phyloP scores from a whole-genome alignment of 495 filamentous ascomycete genomes.

The Annulohypoxylon stygium region DNA sequence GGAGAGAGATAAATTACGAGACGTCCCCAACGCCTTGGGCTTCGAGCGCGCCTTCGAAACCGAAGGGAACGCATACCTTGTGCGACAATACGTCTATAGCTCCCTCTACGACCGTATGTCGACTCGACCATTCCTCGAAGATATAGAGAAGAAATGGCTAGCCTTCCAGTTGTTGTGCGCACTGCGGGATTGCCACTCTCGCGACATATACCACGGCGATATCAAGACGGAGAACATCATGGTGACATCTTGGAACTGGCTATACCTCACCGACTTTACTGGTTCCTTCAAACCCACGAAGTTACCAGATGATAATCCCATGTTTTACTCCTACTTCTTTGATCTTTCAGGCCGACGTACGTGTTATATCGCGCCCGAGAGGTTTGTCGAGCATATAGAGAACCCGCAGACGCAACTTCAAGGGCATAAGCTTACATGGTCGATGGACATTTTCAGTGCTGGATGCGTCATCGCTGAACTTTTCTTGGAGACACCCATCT shows the following conservation, averaged over 20 bases:
- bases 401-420: constrained; percentile 66
- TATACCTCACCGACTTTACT: constrained; percentile 96
- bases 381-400: constrained; percentile 77
- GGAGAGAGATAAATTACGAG: constrained; percentile 81
- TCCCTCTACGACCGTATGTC: constrained; percentile 97
- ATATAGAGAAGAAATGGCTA: constrained; percentile 99
- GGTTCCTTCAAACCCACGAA: constrained; percentile 95
- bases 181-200: constrained; percentile 88
- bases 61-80: constrained; percentile 88
- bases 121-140: constrained; percentile 95
- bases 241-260: constrained; percentile 99
- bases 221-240: constrained; percentile 98
- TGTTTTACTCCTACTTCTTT: constrained; percentile 97
- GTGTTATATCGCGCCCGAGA: constrained; percentile 96
- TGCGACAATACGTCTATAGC: constrained; percentile 96
- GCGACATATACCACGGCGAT: constrained; percentile 95
- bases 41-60: constrained; percentile 94
- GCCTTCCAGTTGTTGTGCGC: constrained; percentile 96
- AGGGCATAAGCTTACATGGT: constrained; percentile 71
- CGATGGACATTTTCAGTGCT: constrained; percentile 98
- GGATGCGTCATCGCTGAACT: constrained; percentile 98
- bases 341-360: constrained; percentile 91
- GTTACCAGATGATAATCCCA: constrained; percentile 96
- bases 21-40: constrained; percentile 90
- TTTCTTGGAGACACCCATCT: constrained; percentile 95